These are phyloP conservation scores for Mortierella sp. DNA, from an alignment of 371 early-diverging fungal genomes.

Conservation along the genomic window DNA sequence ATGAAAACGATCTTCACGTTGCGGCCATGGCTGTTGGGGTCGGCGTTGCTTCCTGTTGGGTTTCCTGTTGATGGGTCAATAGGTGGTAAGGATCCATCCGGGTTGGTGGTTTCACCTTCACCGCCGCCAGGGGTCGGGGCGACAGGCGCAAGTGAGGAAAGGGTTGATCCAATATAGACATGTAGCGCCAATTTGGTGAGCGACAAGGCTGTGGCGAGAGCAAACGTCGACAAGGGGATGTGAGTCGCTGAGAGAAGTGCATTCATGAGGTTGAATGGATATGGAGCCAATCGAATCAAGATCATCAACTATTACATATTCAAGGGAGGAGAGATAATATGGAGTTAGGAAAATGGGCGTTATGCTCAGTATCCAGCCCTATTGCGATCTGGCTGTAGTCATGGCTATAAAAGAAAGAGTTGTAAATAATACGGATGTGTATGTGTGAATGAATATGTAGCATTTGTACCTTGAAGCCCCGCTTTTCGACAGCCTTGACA, in stretches of 20 bases:
- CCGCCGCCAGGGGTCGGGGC: constrained; percentile 37
- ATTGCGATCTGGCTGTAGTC: not conserved
- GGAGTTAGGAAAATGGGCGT: not conserved
- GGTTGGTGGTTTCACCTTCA: constrained; percentile 29
- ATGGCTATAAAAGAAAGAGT: not conserved
- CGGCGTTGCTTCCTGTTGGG: not conserved
- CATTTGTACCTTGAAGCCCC: constrained; percentile 76
- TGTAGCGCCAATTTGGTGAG: constrained; percentile 76
- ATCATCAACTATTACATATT: constrained; percentile 65
- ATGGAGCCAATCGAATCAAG: constrained; percentile 82
- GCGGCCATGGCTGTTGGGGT: constrained; percentile 15
- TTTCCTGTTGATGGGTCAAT: not conserved
- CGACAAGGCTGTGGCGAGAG: constrained; percentile 77
- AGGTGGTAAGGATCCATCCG: constrained; percentile 1
- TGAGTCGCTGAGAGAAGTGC: constrained; percentile 76
- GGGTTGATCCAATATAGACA: constrained; percentile 83
- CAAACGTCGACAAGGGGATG: constrained; percentile 68
- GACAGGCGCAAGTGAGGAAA: constrained; percentile 69
- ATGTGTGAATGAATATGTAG: not conserved
- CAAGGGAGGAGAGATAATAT: not conserved
- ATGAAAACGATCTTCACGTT: constrained; percentile 60
- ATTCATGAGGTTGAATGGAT: constrained; percentile 82
- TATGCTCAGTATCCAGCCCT: not conserved
- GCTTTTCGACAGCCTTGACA: constrained; percentile 77
- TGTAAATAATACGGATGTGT: not conserved